These are phyloP conservation scores for Jackrogersella minutella DNA, from an alignment of 495 filamentous ascomycete genomes.

Conservation along the genomic window DNA sequence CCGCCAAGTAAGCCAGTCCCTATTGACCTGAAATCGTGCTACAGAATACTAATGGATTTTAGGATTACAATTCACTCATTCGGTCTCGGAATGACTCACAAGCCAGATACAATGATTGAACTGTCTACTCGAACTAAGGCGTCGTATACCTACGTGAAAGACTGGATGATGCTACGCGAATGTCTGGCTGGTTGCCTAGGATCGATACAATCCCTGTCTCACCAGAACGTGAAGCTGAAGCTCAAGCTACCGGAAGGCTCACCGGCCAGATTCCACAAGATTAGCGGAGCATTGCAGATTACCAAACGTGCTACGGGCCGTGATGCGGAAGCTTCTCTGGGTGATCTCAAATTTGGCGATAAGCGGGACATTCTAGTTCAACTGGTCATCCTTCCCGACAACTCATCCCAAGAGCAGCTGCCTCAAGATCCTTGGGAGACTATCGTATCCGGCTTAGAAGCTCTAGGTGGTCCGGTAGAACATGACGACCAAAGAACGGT, in stretches of 20 bases:
- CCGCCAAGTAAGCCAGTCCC: constrained; percentile 79
- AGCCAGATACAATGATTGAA: constrained; percentile 98
- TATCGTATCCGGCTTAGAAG: constrained; percentile 93
- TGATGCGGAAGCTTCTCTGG: constrained; percentile 91
- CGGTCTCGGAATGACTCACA: constrained; percentile 94
- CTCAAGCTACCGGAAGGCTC: constrained; percentile 94
- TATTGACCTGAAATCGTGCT: neutral
- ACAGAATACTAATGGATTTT: constrained; percentile 18
- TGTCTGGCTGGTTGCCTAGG: constrained; percentile 95
- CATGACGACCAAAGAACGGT: constrained; percentile 82
- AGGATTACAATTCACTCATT: constrained; percentile 97
- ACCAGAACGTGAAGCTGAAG: constrained; percentile 98
- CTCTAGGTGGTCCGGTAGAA: constrained; percentile 89
- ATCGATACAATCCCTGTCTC: constrained; percentile 93
- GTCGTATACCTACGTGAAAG: constrained; percentile 97
- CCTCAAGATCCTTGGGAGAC: constrained; percentile 98
- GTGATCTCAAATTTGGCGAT: constrained; percentile 94
- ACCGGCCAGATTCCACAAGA: constrained; percentile 97
- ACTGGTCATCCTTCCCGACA: constrained; percentile 91
- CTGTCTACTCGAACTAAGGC: constrained; percentile 95
- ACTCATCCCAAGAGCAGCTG: constrained; percentile 80
- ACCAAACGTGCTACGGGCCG: constrained; percentile 97
- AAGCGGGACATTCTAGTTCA: constrained; percentile 98
- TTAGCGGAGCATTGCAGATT: constrained; percentile 94
- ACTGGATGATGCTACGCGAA: constrained; percentile 99